Conservation (phyloP, 2,329 filamentous ascomycete genomes). For the Botrytis medusae region DNA sequence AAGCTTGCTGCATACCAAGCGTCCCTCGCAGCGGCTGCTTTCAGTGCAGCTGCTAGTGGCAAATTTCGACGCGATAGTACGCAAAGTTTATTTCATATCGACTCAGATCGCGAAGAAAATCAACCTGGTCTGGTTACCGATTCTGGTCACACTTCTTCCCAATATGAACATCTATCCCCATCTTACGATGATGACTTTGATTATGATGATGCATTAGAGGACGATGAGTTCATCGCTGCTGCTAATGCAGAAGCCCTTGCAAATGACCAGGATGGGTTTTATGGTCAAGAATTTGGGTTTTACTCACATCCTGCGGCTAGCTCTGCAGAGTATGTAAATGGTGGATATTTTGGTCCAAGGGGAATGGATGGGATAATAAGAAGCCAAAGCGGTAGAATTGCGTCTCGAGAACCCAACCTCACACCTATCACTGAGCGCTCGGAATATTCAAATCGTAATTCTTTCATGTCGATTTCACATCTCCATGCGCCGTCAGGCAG, state of each 20-base stretch:
- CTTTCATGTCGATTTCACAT: slow-evolving; percentile 59
- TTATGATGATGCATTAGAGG: slow-evolving; percentile 67
- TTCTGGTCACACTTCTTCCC: slow-evolving; percentile 41
- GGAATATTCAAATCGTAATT: slow-evolving; percentile 94
- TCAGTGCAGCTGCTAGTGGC: slow-evolving; percentile 71
- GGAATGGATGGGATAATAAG: slow-evolving; percentile 60
- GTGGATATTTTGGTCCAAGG: slow-evolving; percentile 84
- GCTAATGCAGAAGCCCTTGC: slow-evolving; percentile 93
- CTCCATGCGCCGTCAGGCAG: slow-evolving; percentile 37
- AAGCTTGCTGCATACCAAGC: slow-evolving; percentile 75
- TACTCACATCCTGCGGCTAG: slow-evolving; percentile 64
- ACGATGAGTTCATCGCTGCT: slow-evolving; percentile 90
- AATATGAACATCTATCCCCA: slow-evolving; percentile 40
- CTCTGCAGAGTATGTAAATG: slow-evolving; percentile 61
- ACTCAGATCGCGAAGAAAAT: slow-evolving; percentile 36
- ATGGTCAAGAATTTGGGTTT: slow-evolving; percentile 95
- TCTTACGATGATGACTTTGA: slow-evolving; percentile 48
- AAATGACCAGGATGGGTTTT: slow-evolving; percentile 90
- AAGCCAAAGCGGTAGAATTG: slow-evolving; percentile 69
- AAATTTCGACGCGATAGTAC: slow-evolving; percentile 63
- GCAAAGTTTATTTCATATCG: slow-evolving; percentile 28
- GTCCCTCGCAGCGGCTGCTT: slow-evolving; percentile 78
- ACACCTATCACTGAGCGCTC: slow-evolving; percentile 95
- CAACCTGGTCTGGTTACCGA: slow-evolving; percentile 44
- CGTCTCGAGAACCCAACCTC: slow-evolving; percentile 82